A percentile compares a stretch with the other conserved stretches of the same genome.
Evolutionary conservation across 2,329 filamentous ascomycete genomes (phyloP).

Genomic region (Fusarium denticulatum): DNA sequence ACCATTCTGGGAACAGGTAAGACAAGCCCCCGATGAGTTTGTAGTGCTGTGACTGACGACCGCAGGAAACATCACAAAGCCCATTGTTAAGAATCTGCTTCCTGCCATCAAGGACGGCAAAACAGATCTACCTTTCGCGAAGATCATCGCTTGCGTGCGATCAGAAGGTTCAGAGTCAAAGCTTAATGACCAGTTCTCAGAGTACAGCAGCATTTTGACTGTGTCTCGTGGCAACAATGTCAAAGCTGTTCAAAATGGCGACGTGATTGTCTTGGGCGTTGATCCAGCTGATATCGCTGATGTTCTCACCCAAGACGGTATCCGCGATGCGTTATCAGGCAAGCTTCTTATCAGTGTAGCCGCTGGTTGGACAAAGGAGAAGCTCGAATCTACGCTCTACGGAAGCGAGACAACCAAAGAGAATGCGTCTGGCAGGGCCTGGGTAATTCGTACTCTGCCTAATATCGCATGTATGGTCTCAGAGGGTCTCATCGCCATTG

Average conservation of each 20-base stretch:
- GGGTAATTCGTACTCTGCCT: slow-evolving; percentile 48
- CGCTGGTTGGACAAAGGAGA: slow-evolving; percentile 58
- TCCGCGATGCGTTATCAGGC: slow-evolving; percentile 51
- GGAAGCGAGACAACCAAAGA: slow-evolving; percentile 30
- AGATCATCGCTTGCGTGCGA: slow-evolving; percentile 45
- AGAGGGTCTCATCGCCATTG: slow-evolving; percentile 48
- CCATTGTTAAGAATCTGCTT: slow-evolving; percentile 42
- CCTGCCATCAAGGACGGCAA: slow-evolving; percentile 8
- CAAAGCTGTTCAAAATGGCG: slow-evolving; percentile 48
- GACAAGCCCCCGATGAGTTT: neutral
- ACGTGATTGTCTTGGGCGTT: slow-evolving; percentile 57
- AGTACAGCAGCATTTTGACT: slow-evolving; percentile 16
- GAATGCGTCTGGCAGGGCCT: slow-evolving; percentile 30
- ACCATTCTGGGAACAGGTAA: slow-evolving; percentile 41
- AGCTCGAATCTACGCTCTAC: slow-evolving; percentile 51
- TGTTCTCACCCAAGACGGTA: slow-evolving; percentile 50
- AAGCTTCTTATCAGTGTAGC: slow-evolving; percentile 63
- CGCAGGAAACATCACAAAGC: slow-evolving; percentile 47
- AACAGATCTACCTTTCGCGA: slow-evolving; percentile 35
- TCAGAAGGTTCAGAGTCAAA: slow-evolving; percentile 39
- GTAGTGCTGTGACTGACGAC: neutral
- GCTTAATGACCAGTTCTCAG: slow-evolving; percentile 34
- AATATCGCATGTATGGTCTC: slow-evolving; percentile 49
- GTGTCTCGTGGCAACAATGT: slow-evolving; percentile 48
- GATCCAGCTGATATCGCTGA: slow-evolving; percentile 56